phyloP scores from a whole-genome alignment of 371 early-diverging fungal species.

The Coemansia sp. region DNA sequence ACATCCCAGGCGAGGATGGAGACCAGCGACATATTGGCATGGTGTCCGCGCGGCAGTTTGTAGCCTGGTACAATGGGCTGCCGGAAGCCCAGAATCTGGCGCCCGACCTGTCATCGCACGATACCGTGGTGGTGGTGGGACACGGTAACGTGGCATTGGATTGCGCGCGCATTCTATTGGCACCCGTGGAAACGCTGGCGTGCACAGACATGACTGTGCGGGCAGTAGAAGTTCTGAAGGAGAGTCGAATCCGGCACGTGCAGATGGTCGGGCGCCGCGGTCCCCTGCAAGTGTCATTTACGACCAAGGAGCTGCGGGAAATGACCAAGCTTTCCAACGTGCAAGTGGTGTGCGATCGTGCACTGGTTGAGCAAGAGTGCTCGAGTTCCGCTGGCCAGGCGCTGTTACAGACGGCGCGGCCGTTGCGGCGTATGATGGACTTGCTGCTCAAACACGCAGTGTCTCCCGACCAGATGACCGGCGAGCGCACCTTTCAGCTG shows the following conservation, averaged over 20 bases:
- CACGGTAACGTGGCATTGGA: constrained; percentile 98
- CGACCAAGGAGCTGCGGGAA: constrained; percentile 94
- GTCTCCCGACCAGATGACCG: neutral
- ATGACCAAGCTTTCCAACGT: constrained; percentile 75
- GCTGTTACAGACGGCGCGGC: constrained; percentile 59
- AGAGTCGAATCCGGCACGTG: constrained; percentile 76
- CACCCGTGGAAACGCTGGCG: constrained; percentile 69
- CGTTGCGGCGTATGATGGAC: constrained; percentile 76
- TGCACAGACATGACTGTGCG: constrained; percentile 86
- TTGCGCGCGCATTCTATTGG: constrained; percentile 86
- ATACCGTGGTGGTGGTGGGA: constrained; percentile 84
- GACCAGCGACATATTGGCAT: constrained; percentile 49
- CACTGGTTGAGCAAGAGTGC: constrained; percentile 56
- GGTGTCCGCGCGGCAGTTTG: constrained; percentile 82
- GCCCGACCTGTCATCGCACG: constrained; percentile 64
- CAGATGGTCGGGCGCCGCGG: constrained; percentile 91
- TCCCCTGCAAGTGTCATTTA: constrained; percentile 90
- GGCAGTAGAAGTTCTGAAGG: constrained; percentile 69
- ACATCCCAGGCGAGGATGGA: constrained; percentile 60
- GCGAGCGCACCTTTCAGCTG: constrained; percentile 68
- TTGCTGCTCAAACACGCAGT: constrained; percentile 63
- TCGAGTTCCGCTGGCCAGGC: constrained; percentile 39
- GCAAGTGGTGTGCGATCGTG: constrained; percentile 60
- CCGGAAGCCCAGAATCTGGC: constrained; percentile 62
- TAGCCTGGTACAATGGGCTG: constrained; percentile 95